A percentile compares a stretch with the other conserved stretches of the same genome.
Conservation (phyloP, 208 protist species). For the Wallacemonas collosoma region DNA sequence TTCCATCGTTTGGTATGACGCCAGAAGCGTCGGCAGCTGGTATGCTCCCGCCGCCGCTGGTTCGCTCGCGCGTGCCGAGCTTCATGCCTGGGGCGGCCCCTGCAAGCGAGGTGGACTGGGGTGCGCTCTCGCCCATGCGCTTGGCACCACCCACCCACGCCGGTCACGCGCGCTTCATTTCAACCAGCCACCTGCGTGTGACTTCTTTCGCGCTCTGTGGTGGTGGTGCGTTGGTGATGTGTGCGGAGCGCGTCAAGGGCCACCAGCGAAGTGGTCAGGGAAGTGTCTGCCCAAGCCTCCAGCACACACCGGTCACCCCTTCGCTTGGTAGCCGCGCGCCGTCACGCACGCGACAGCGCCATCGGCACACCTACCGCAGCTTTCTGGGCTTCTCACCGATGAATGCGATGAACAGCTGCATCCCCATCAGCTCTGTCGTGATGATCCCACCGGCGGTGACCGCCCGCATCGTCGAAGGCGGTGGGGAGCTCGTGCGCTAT, state of each 20-base stretch:
- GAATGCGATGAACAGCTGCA: conserved; percentile 19
- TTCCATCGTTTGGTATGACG: too few relatives aligned
- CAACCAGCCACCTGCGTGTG: not conserved
- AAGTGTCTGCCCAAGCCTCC: not conserved
- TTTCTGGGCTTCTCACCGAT: conserved; percentile 16
- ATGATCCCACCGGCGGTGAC: not conserved
- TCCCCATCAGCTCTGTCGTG: not conserved
- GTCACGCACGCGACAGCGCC: not conserved
- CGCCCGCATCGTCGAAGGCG: not conserved
- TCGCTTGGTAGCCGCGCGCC: not conserved
- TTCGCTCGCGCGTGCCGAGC: not conserved
- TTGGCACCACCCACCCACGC: not conserved
- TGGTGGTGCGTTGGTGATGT: conserved; percentile 12
- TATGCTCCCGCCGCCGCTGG: not conserved
- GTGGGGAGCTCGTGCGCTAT: not conserved
- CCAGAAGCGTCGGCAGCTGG: too few relatives aligned
- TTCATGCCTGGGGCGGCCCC: not conserved
- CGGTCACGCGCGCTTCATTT: not conserved
- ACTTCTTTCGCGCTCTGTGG: conserved; percentile 9
- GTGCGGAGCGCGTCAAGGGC: not conserved
- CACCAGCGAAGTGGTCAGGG: not conserved
- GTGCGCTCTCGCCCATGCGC: not conserved
- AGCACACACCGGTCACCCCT: not conserved
- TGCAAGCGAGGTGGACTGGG: not conserved
- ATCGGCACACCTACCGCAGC: not conserved